Conservation (phyloP, 345 rosid species). For the Chamaenerion angustifolium region DNA sequence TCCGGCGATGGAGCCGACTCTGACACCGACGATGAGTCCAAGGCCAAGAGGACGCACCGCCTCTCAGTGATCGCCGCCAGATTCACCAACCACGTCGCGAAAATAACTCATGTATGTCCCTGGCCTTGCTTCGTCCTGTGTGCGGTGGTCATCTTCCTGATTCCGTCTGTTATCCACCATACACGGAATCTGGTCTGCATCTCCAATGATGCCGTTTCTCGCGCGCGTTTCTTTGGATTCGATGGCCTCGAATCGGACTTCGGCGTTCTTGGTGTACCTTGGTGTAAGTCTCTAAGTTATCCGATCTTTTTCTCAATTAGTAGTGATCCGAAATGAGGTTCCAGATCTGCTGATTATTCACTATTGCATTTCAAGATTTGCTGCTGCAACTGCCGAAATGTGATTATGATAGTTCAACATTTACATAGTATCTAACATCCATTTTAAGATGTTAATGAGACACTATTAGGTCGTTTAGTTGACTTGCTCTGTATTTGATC, state of each 20-base stretch:
- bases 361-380: not conserved
- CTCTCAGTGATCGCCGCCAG: slow-evolving; percentile 26
- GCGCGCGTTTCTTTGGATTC: slow-evolving; percentile 54
- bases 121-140: slow-evolving; percentile 34
- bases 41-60: slow-evolving; percentile 39
- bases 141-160: slow-evolving; percentile 10
- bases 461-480: too few species aligned
- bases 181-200: slow-evolving; percentile 58
- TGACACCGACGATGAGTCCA: slow-evolving; percentile 40
- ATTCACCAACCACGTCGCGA: slow-evolving; percentile 30
- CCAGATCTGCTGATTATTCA: too few species aligned
- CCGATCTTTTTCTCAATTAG: not conserved
- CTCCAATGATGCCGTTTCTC: slow-evolving; percentile 52
- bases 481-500: too few species aligned
- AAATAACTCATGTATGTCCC: slow-evolving; percentile 22
- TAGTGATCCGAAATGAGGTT: not conserved
- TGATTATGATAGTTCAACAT: too few species aligned
- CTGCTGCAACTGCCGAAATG: not conserved
- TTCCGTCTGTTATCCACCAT: slow-evolving; percentile 23
- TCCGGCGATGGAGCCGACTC: slow-evolving; percentile 8
- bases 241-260: slow-evolving; percentile 84
- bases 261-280: slow-evolving; percentile 92
- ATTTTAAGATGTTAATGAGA: too few species aligned
- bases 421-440: too few species aligned
- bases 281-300: slow-evolving; percentile 57